Evolutionary conservation across 2,329 filamentous ascomycete species (phyloP).

Genomic region (Aureobasidium namibiae): DNA sequence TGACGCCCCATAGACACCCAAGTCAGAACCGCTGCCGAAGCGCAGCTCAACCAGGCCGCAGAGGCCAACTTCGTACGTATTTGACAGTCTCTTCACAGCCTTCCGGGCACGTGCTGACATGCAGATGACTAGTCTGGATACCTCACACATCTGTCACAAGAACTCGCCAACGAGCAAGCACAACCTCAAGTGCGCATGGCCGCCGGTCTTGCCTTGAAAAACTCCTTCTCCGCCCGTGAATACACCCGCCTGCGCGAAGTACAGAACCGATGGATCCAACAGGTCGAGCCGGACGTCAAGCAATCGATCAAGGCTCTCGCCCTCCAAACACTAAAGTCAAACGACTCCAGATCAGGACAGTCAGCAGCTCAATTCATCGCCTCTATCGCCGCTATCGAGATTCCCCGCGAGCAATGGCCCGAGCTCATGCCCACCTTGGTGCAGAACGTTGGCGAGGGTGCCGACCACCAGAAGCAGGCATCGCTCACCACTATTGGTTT

Average conservation of each 20-base stretch:
- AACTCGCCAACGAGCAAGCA: constrained; percentile 84
- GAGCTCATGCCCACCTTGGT: constrained; percentile 85
- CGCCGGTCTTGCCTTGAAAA: constrained; percentile 94
- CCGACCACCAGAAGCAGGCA: constrained; percentile 83
- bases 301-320: constrained; percentile 79
- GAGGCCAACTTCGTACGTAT: constrained; percentile 86
- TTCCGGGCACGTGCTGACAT: constrained; percentile 21
- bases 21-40: constrained; percentile 83
- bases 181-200: constrained; percentile 81
- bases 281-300: constrained; percentile 76
- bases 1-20: constrained; percentile 61
- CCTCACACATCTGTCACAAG: constrained; percentile 82
- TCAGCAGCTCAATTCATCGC: constrained; percentile 93
- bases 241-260: constrained; percentile 77
- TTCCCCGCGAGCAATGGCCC: constrained; percentile 86
- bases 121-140: constrained; percentile 65
- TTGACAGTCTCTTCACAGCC: constrained; percentile 25
- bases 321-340: constrained; percentile 76
- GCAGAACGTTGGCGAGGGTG: constrained; percentile 82
- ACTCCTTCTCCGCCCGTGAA: constrained; percentile 94
- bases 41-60: constrained; percentile 85
- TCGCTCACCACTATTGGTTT: constrained; percentile 96
- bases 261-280: constrained; percentile 85
- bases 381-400: constrained; percentile 87
- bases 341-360: constrained; percentile 73